Conservation (phyloP, 768 basidiomycete species). For the Kwoniella dejecticola region DNA sequence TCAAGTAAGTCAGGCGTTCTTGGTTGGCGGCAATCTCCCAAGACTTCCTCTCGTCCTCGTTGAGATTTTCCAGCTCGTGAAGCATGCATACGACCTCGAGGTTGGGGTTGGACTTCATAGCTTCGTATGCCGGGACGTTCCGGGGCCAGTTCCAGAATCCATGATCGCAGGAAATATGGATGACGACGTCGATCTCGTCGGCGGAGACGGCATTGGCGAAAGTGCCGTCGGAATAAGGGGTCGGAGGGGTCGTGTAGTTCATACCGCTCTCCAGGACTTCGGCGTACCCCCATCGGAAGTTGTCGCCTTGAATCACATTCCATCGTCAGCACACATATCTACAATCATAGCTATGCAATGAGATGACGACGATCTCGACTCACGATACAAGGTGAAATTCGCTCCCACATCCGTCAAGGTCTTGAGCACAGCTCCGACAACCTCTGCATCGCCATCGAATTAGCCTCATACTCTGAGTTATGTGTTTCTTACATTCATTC, state of each 20-base stretch:
- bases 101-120: slow-evolving; percentile 14
- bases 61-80: slow-evolving; percentile 17
- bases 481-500: too few relatives aligned
- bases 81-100: slow-evolving; percentile 20
- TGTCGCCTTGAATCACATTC: slow-evolving; percentile 10
- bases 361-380: too few relatives aligned
- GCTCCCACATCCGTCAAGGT: slow-evolving; percentile 17
- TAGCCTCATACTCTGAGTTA: too few relatives aligned
- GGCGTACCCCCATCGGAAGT: slow-evolving; percentile 18
- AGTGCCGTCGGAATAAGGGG: slow-evolving; percentile 11
- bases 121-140: slow-evolving; percentile 11
- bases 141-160: slow-evolving; percentile 18
- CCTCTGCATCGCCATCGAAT: slow-evolving; percentile 11
- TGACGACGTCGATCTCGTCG: slow-evolving; percentile 16
- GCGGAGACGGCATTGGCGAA: slow-evolving; percentile 1
- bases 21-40: slow-evolving; percentile 12
- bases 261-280: slow-evolving; percentile 1
- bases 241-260: slow-evolving; percentile 1
- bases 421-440: slow-evolving; percentile 23
- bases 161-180: slow-evolving; percentile 26
- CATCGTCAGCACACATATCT: background rate
- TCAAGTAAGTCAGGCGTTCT: slow-evolving; percentile 11
- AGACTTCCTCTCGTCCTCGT: slow-evolving; percentile 6
- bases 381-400: slow-evolving; percentile 19
- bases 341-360: too few relatives aligned